Percentiles rank a stretch among this genome's conserved stretches.
These are phyloP conservation scores for Sphaerobolus stellatus DNA, from an alignment of 1,284 basidiomycete genomes.

Conservation along the genomic window DNA sequence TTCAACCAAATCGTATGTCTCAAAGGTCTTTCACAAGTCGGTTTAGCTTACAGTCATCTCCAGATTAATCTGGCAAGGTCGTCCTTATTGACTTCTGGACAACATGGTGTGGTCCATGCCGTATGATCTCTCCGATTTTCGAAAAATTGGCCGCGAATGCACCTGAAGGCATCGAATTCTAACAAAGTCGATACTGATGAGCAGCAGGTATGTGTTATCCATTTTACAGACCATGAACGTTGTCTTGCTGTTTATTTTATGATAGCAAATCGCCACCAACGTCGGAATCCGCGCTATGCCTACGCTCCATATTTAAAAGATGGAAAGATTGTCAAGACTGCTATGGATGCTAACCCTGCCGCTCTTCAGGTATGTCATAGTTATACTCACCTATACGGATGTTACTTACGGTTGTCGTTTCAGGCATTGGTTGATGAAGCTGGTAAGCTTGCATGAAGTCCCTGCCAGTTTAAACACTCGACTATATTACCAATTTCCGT, in stretches of 20 bases:
- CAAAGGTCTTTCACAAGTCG: too few species aligned
- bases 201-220: conserved; percentile 43
- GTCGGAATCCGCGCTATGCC: conserved; percentile 80
- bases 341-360: conserved; percentile 60
- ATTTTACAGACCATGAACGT: background rate
- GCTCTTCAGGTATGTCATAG: background rate
- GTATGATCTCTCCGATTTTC: conserved; percentile 76
- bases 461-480: too few species aligned
- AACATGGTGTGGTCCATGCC: conserved; percentile 74
- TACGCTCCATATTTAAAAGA: conserved; percentile 73
- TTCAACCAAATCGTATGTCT: conserved; percentile 52
- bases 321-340: conserved; percentile 58
- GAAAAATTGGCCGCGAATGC: conserved; percentile 55
- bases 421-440: too few species aligned
- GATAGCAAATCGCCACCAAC: conserved; percentile 52
- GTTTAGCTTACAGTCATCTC: background rate
- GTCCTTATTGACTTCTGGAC: conserved; percentile 81
- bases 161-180: conserved; percentile 60
- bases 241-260: conserved; percentile 19
- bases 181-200: conserved; percentile 84
- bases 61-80: conserved; percentile 61
- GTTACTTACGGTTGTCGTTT: too few species aligned
- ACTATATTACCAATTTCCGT: too few species aligned
- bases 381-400: too few species aligned
- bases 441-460: too few species aligned